Conservation (phyloP, 2,329 filamentous ascomycete species). For the Pestalotiopsis sp. region DNA sequence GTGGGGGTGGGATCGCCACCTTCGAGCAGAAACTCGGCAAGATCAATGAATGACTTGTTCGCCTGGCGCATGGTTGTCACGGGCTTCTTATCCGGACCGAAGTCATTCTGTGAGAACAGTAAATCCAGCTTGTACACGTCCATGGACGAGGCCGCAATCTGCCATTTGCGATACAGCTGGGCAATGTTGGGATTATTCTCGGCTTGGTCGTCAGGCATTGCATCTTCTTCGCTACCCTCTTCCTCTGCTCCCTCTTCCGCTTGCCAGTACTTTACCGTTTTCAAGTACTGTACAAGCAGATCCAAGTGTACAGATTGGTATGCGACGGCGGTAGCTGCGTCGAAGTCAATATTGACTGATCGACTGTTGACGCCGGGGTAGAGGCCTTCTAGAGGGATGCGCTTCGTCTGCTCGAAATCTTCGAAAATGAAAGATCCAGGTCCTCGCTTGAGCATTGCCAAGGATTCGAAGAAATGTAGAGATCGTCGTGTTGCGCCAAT, state of each 20-base stretch:
- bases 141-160: constrained; percentile 28
- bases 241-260: not conserved
- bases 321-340: constrained; percentile 15
- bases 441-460: constrained; percentile 30
- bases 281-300: constrained; percentile 24
- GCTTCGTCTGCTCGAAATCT: constrained; percentile 20
- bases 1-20: constrained; percentile 16
- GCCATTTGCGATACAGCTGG: constrained; percentile 17
- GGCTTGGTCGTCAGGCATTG: not conserved
- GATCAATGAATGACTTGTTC: constrained; percentile 19
- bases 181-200: not conserved
- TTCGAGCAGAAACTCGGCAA: constrained; percentile 23
- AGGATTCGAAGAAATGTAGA: constrained; percentile 27
- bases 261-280: constrained; percentile 18
- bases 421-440: constrained; percentile 24
- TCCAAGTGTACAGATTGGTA: constrained; percentile 26
- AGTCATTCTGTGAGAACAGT: constrained; percentile 19
- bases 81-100: constrained; percentile 18
- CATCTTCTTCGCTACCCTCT: not conserved
- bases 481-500: constrained; percentile 23
- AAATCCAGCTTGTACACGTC: constrained; percentile 25
- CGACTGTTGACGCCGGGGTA: constrained; percentile 26
- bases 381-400: constrained; percentile 26
- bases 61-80: constrained; percentile 24
- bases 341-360: constrained; percentile 25